These are phyloP conservation scores for Ophiosphaerella herpotricha DNA, from an alignment of 2,329 filamentous ascomycete species.

Conservation along the genomic window DNA sequence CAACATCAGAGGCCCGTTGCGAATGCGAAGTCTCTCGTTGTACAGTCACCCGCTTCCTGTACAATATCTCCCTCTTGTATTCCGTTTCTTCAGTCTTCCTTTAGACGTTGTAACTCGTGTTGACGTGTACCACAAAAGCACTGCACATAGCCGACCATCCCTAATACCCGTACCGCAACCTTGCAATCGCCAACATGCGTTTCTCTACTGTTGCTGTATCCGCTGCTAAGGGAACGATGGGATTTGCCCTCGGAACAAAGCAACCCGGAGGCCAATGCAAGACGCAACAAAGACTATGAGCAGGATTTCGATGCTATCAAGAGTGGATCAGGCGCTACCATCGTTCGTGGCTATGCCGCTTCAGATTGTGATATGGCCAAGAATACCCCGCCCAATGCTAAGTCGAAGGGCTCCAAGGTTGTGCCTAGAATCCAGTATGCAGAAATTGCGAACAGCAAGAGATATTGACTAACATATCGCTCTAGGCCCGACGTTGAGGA, in stretches of 20 bases:
- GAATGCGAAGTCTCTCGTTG: constrained; percentile 14
- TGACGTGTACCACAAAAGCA: background rate
- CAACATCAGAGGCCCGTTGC: no score
- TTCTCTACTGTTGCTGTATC: constrained; percentile 48
- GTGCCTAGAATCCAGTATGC: constrained; percentile 71
- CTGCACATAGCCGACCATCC: no score
- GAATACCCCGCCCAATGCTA: constrained; percentile 68
- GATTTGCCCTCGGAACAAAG: constrained; percentile 70
- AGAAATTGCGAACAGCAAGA: background rate
- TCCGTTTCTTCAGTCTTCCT: constrained; percentile 13
- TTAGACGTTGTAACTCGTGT: constrained; percentile 6
- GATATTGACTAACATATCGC: constrained; percentile 1
- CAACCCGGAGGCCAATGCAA: constrained; percentile 66
- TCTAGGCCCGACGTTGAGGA: constrained; percentile 66
- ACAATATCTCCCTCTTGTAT: constrained; percentile 17
- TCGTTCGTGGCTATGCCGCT: constrained; percentile 70
- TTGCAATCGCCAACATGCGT: constrained; percentile 34
- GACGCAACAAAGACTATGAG: constrained; percentile 63
- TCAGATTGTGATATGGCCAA: constrained; percentile 68
- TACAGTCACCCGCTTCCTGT: constrained; percentile 33
- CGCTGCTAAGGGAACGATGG: constrained; percentile 59
- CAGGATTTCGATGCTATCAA: constrained; percentile 67
- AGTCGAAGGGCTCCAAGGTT: constrained; percentile 67
- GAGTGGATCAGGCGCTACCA: constrained; percentile 53
- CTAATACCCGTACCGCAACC: background rate